Conservation (phyloP, 2,329 filamentous ascomycete genomes). For the Didymella exigua region DNA sequence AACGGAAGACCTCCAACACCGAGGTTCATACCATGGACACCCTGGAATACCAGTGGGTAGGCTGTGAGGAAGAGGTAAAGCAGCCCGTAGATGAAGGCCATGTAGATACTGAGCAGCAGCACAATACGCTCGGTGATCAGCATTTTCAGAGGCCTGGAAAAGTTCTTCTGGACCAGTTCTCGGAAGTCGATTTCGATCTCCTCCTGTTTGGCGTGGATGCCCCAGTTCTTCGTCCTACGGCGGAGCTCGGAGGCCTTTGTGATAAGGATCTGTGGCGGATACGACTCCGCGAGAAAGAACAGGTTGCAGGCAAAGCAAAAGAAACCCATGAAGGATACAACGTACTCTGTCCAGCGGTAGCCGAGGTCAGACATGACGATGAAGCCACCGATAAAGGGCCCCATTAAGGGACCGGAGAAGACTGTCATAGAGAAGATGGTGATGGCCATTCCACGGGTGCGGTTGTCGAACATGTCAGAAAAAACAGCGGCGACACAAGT, state of each 20-base stretch:
- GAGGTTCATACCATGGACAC: constrained; percentile 70
- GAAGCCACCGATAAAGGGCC: constrained; percentile 62
- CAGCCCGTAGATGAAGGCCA: constrained; percentile 62
- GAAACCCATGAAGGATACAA: constrained; percentile 63
- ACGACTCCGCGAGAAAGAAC: constrained; percentile 63
- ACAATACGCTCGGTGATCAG: constrained; percentile 57
- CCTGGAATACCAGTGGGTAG: constrained; percentile 79
- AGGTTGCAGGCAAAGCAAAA: constrained; percentile 56
- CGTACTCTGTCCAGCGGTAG: constrained; percentile 63
- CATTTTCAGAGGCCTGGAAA: constrained; percentile 57
- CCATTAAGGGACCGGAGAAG: constrained; percentile 58
- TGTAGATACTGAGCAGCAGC: constrained; percentile 43
- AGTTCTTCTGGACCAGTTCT: constrained; percentile 60
- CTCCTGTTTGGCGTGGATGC: constrained; percentile 64
- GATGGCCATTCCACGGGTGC: constrained; percentile 46
- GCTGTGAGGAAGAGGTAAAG: constrained; percentile 87
- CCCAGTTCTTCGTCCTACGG: constrained; percentile 64
- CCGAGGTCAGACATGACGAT: constrained; percentile 57
- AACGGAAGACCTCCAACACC: constrained; percentile 80
- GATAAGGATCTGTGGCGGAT: constrained; percentile 64
- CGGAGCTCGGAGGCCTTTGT: constrained; percentile 61
- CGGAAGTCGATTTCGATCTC: constrained; percentile 59
- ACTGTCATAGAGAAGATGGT: constrained; percentile 59
- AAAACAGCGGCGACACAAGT: constrained; percentile 61
- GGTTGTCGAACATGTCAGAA: constrained; percentile 60